Conservation (phyloP, 257 asterid species). For the Eustoma russellianum region DNA sequence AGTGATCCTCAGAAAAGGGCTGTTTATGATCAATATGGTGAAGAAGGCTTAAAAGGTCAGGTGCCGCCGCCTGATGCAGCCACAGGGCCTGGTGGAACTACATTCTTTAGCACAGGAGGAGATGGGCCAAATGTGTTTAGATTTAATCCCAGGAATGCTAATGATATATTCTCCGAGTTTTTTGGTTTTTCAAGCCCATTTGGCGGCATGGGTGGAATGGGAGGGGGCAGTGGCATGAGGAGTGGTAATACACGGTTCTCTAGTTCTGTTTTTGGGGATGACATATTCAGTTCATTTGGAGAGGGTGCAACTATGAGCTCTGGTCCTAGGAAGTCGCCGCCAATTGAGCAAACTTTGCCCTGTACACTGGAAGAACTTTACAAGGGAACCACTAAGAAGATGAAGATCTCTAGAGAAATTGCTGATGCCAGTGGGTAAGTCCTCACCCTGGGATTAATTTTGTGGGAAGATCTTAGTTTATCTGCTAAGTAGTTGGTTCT, state of each 20-base stretch:
- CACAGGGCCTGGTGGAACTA: conserved; percentile 49
- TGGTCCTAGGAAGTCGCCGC: conserved; percentile 60
- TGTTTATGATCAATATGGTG: conserved; percentile 81
- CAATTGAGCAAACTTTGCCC: conserved; percentile 57
- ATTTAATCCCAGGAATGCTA: conserved; percentile 73
- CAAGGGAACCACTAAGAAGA: conserved; percentile 84
- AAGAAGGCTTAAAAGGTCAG: conserved; percentile 86
- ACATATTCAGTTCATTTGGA: conserved; percentile 60
- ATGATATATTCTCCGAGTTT: conserved; percentile 71
- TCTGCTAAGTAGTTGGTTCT: no score
- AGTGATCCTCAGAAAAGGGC: conserved; percentile 78
- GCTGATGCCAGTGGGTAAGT: conserved; percentile 85
- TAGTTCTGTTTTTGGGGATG: conserved; percentile 74
- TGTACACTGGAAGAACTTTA: conserved; percentile 77
- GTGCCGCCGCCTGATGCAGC: conserved; percentile 55
- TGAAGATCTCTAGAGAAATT: conserved; percentile 84
- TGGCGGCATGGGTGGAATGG: conserved; percentile 42
- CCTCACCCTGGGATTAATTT: background rate
- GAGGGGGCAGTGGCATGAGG: conserved; percentile 34
- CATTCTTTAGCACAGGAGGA: conserved; percentile 70
- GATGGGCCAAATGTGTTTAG: conserved; percentile 63
- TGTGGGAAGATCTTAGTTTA: no score
- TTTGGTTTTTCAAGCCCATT: conserved; percentile 68
- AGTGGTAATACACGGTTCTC: conserved; percentile 45
- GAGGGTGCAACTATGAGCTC: conserved; percentile 34